Evolutionary conservation across 495 filamentous ascomycete species (phyloP), one percentile per base, ranked within the genome.

Genomic region (Penicillium malachiteum): DNA sequence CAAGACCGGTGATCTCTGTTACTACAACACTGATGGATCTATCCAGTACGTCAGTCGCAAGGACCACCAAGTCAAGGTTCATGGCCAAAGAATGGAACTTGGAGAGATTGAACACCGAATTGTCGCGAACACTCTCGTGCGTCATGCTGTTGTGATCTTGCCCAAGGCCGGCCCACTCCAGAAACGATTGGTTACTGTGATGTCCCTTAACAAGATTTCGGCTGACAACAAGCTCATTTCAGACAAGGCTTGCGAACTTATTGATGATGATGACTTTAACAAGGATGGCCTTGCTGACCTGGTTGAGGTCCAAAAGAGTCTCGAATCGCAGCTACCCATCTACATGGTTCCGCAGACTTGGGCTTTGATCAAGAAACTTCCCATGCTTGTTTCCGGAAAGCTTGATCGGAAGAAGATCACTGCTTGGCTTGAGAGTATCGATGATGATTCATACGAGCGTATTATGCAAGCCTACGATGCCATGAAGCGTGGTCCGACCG

Each of bases 1-100:
- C 65, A 70, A 73, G 56, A 78, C 80, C 13, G 79, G 80, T 13
- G 77, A 82, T 58, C 71, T 84, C 13, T 79, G 73, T 14, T 73
- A 72, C 35, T 85, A 84, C 63, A 77, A 78, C 49, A 63, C 71
- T 3, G 78, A 84, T 56, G 82, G 83, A 2, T 75, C 73, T 0
- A 66, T 86, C 18, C 62, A 68, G 32, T 80, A 72, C 54, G 65
- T 88, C 12, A 84, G 84, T 32, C 79, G 86, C 5, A 83, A 84
- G 50, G 86, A 89, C 50, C 76, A 82, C 47, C 84, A 87, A 59
- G 82, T 87, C 21, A 89, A 89, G 60, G 64, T 89, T 0, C 77
- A 81, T n/a, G 86, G 86, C 5, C 85, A 87, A 55, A 75, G 86
- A 12, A 82, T 89, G 64, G 86, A 89, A 58, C 70, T 88, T 7